These are phyloP conservation scores for Dimocarpus longan DNA, from an alignment of 345 rosid genomes.

Conservation along the genomic window DNA sequence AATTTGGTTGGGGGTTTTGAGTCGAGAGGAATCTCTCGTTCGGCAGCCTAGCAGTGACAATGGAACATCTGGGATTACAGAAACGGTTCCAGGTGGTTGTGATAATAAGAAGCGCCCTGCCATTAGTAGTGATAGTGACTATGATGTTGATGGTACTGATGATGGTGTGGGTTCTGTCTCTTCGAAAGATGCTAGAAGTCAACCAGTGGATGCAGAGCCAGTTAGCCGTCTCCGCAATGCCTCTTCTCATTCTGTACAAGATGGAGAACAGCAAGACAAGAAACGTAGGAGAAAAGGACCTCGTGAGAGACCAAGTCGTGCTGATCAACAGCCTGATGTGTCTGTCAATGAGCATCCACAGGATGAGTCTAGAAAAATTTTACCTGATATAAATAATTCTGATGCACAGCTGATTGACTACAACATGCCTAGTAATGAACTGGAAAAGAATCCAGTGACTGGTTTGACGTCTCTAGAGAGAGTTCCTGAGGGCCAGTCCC, in stretches of 20 bases:
- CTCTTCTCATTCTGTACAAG: constrained; percentile 30
- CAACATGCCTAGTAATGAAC: constrained; percentile 36
- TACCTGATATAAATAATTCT: constrained; percentile 66
- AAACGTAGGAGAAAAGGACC: constrained; percentile 49
- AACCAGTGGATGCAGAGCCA: constrained; percentile 41
- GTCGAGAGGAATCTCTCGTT: constrained; percentile 76
- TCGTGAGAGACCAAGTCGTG: constrained; percentile 34
- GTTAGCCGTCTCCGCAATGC: constrained; percentile 21
- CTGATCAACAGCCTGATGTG: constrained; percentile 37
- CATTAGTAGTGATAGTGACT: constrained; percentile 69
- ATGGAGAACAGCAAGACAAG: constrained; percentile 46
- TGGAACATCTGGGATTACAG: constrained; percentile 83
- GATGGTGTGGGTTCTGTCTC: constrained; percentile 80
- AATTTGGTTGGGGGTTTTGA: constrained; percentile 92
- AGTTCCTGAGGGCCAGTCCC: constrained; percentile 39
- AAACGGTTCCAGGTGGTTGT: constrained; percentile 45
- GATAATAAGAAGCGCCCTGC: constrained; percentile 49
- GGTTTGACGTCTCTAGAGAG: constrained; percentile 42
- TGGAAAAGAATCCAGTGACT: constrained; percentile 37
- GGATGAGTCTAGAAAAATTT: constrained; percentile 39
- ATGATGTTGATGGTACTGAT: constrained; percentile 80
- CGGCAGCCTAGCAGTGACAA: constrained; percentile 86
- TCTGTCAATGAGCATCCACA: constrained; percentile 31
- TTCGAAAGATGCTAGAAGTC: constrained; percentile 66
- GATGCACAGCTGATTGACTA: constrained; percentile 46